Evolutionary conservation across 1,284 basidiomycete genomes (phyloP).

Genomic region (Trametes polyzona): DNA sequence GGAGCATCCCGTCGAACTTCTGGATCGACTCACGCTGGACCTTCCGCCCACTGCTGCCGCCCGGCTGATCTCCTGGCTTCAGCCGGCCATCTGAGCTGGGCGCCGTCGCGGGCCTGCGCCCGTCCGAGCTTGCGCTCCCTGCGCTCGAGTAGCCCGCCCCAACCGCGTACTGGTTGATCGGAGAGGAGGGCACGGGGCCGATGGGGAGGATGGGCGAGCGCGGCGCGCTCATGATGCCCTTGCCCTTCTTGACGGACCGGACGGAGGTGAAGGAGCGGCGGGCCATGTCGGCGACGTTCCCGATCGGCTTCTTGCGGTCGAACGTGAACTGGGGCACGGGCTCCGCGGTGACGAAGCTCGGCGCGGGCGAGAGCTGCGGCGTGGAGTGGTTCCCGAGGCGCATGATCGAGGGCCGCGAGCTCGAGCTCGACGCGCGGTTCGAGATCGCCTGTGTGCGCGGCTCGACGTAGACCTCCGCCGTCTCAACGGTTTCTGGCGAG

Average conservation of each 20-base stretch:
- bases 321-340: constrained; percentile 24
- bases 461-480: constrained; percentile 37
- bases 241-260: constrained; percentile 26
- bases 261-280: constrained; percentile 28
- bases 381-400: constrained; percentile 45
- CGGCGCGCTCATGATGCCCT: constrained; percentile 16
- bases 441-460: constrained; percentile 43
- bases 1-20: constrained; percentile 72
- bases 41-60: constrained; percentile 17
- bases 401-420: constrained; percentile 41
- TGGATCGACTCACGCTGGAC: constrained; percentile 56
- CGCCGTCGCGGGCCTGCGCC: constrained; percentile 28
- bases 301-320: constrained; percentile 36
- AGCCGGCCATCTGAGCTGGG: constrained; percentile 20
- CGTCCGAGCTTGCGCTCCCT: constrained; percentile 26
- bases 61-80: constrained; percentile 38
- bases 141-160: constrained; percentile 11
- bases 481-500: constrained; percentile 15
- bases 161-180: constrained; percentile 14
- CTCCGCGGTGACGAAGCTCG: constrained; percentile 29
- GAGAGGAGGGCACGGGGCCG: constrained; percentile 21
- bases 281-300: constrained; percentile 30
- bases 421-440: constrained; percentile 33
- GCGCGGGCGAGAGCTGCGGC: constrained; percentile 38
- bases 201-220: constrained; percentile 23